Evolutionary conservation across 345 rosid species (phyloP).

Genomic region (Lumnitzera littorea): DNA sequence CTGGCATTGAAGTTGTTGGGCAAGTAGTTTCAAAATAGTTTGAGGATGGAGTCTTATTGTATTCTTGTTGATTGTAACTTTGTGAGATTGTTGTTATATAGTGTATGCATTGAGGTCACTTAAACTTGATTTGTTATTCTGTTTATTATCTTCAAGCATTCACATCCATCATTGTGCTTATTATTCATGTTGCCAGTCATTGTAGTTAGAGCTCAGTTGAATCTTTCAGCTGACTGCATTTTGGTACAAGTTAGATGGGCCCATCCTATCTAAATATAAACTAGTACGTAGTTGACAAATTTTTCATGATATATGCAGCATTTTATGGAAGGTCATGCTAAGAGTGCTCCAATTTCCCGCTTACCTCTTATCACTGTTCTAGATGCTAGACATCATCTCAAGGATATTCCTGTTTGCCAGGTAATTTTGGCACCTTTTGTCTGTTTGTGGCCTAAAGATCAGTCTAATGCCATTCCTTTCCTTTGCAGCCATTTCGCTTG

Average conservation of each 20-base stretch:
- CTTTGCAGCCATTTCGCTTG: conserved; percentile 86
- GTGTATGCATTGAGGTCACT: too few species aligned
- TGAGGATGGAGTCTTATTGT: too few species aligned
- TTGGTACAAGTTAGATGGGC: too few species aligned
- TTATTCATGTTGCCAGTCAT: background rate
- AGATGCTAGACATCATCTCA: conserved; percentile 66
- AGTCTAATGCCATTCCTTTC: conserved; percentile 25
- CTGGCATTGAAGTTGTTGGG: too few species aligned
- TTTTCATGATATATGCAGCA: conserved; percentile 47
- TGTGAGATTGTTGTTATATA: too few species aligned
- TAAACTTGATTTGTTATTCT: too few species aligned
- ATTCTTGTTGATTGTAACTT: too few species aligned
- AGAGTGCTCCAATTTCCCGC: conserved; percentile 86
- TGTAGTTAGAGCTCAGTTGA: too few species aligned
- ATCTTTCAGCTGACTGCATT: too few species aligned
- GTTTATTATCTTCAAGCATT: background rate
- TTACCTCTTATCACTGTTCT: conserved; percentile 72
- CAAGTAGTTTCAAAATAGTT: too few species aligned
- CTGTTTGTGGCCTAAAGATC: conserved; percentile 15
- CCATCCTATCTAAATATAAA: background rate
- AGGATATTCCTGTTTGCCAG: conserved; percentile 87
- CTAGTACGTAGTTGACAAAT: conserved; percentile 2
- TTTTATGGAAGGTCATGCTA: conserved; percentile 98
- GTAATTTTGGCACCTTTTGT: conserved; percentile 24
- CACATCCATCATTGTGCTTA: background rate